Evolutionary conservation across 345 rosid species (phyloP), one percentile per base, ranked within the genome.

Genomic region (Populus simonii): DNA sequence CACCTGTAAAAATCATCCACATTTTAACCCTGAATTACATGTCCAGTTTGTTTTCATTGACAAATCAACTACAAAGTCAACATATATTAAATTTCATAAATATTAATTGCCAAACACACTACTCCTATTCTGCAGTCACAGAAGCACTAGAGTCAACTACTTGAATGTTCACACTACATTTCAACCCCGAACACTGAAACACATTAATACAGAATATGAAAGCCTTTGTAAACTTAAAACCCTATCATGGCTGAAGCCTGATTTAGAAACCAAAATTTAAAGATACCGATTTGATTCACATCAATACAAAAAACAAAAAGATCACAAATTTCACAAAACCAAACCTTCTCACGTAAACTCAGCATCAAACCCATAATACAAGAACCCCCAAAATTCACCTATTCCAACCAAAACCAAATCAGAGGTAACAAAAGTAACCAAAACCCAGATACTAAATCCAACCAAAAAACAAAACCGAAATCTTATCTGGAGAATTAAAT

Each of bases 1-100:
- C 25, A 86, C 89, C 89, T 86, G 80, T 22, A 55, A 68, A 53
- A 41, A 13, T 59, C 13, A 72, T 74, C 23, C 68, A 29, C 23
- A 35, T 69, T 16, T 22, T 29, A 36, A 74, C 25, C 29, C 22
- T 20, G 38, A 33, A 39, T n/a, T 51, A 49, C 2, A 25, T 63
- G 38, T 33, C 27, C 11, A 63, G 41, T 29, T 71, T 29, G 13
- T 67, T 63, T 57, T 77, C 35, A 73, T 39, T 22, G 20, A 43
- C 43, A 25, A 63, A 61, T 22, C 75, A 25, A 70, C 23, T 4
- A 9, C 49, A 29, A 68, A n/a, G 23, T 53, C 27, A 69, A 45
- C 45, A 38, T 9, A 23, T 35, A 7, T 43, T 9, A 17, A 41
- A 22, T 20, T n/a, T 62, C 39, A 31, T 27, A 68, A 10, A 33